A percentile compares a stretch with the other conserved stretches of the same genome.
These are phyloP conservation scores for Cyberlindnera misumaiensis DNA, from an alignment of 805 yeast genomes.

Conservation along the genomic window DNA sequence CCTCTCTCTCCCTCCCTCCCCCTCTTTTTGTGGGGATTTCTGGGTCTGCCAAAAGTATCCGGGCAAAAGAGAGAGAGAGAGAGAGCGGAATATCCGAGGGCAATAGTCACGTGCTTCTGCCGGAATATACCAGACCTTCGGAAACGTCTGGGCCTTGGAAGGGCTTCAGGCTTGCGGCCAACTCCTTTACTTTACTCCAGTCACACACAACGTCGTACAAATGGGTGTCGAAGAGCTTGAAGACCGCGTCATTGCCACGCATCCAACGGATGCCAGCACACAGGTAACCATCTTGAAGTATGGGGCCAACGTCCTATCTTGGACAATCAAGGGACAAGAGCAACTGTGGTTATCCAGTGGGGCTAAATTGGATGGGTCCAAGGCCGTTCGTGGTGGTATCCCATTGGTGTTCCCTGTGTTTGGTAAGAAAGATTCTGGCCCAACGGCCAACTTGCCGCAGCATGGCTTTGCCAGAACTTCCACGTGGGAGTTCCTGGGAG, in stretches of 20 bases:
- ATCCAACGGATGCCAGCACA: conserved; percentile 45
- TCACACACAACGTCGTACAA: too few species aligned
- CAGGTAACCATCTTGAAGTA: conserved; percentile 65
- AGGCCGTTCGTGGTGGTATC: conserved; percentile 95
- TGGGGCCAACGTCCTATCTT: conserved; percentile 86
- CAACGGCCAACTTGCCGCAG: conserved; percentile 70
- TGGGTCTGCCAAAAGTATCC: too few species aligned
- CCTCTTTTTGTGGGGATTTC: too few species aligned
- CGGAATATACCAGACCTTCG: too few species aligned
- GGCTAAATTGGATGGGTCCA: conserved; percentile 84
- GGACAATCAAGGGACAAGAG: conserved; percentile 68
- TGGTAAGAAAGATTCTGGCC: conserved; percentile 63
- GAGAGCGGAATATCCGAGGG: too few species aligned
- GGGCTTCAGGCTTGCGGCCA: too few species aligned
- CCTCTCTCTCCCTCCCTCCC: too few species aligned
- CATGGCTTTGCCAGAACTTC: conserved; percentile 95
- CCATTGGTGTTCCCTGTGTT: conserved; percentile 94
- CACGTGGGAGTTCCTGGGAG: conserved; percentile 91
- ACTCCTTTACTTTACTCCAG: too few species aligned
- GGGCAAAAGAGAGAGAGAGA: too few species aligned
- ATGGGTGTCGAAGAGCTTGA: conserved; percentile 57
- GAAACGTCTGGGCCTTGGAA: too few species aligned
- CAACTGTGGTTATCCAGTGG: conserved; percentile 76
- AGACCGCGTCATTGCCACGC: conserved; percentile 52
- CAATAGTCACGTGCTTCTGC: too few species aligned